Percentiles rank a stretch among this genome's conserved stretches.
These are phyloP conservation scores for Sarocladiaceae sp. DNA, from an alignment of 2,329 filamentous ascomycete species.

Conservation along the genomic window DNA sequence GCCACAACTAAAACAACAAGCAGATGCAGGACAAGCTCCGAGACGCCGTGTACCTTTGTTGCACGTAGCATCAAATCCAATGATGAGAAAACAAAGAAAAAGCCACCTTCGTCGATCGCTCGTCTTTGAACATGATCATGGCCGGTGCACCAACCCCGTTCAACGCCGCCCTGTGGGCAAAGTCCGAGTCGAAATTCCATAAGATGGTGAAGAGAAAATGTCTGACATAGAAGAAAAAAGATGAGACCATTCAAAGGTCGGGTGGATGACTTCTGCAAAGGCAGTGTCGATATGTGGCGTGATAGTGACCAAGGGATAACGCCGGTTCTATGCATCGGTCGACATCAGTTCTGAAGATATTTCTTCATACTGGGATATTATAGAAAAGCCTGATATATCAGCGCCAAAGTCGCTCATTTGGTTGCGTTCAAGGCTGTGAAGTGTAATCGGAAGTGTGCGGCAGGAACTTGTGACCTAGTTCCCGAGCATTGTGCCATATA, in stretches of 20 bases:
- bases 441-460: neutral
- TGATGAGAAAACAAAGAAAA: neutral
- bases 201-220: neutral
- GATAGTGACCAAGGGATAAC: conserved; percentile 1
- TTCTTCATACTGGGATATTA: neutral
- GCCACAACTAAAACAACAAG: neutral
- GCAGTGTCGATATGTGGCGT: neutral
- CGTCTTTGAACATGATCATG: neutral
- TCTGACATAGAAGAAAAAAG: conserved; percentile 1
- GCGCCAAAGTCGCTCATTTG: too few species aligned
- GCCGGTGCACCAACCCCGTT: neutral
- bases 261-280: neutral
- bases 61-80: neutral
- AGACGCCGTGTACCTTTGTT: neutral
- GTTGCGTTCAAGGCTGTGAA: too few species aligned
- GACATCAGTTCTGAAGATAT: neutral
- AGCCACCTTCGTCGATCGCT: neutral
- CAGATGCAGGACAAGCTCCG: neutral
- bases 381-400: conserved; percentile 1
- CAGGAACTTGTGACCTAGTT: neutral
- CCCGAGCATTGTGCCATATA: neutral
- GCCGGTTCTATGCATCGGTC: conserved; percentile 2
- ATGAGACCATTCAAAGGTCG: neutral
- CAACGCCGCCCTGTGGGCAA: neutral
- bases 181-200: neutral